Base-by-base conservation (phyloP, 2,329 filamentous ascomycete species). In the Claviceps quebecensis region DNA sequence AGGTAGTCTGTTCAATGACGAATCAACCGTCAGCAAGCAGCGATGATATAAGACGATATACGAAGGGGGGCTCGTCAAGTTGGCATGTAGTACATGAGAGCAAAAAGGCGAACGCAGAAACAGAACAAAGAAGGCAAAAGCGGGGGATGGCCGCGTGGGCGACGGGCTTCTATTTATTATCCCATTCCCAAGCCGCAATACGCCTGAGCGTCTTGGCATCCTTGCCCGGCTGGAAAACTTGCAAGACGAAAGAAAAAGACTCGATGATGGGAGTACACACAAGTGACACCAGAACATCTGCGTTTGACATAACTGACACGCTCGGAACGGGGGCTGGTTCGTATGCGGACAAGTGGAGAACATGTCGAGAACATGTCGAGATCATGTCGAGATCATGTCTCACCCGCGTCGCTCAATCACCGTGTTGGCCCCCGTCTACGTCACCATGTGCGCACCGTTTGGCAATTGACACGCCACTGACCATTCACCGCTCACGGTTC, bases 401-500 rank as follows among this genome's bases (percentile, higher is more conserved):
- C 29, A 11, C 9, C 29, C 29, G 29, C 8, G 29, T 34, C 29
- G 26, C 26, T 29, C 26, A 11, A 11, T 29, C 26, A 34, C 29
- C 9, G 44, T 54, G 56, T 55, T 55, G 40, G 51, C 45, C 45
- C 39, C 19, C 39, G 43, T 46, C n/a, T 46, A 46, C 45, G 45
- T 46, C 45, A 37, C 29, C 29, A 46, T 22, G 17, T 19, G 45
- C 45, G 14, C 45, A 46, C 29, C 45, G 22, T 19, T 19, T 19
- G 19, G 19, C 19, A 19, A 19, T 6, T 14, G 17, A 34, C 29
- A 34, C 29, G 19, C 44, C n/a, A 45, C 23, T 6, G n/a, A 8
- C 26, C 43, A 43, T 22, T 9, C 14, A 39, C 14, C 14, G n/a
- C 5, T 16, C 37, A 19, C 19, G 19, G n/a, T n/a, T n/a, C n/a